Evolutionary conservation across 2,329 filamentous ascomycete genomes (phyloP), one percentile per base, ranked within the genome.

Genomic region (Fusarium solani-melongenae): DNA sequence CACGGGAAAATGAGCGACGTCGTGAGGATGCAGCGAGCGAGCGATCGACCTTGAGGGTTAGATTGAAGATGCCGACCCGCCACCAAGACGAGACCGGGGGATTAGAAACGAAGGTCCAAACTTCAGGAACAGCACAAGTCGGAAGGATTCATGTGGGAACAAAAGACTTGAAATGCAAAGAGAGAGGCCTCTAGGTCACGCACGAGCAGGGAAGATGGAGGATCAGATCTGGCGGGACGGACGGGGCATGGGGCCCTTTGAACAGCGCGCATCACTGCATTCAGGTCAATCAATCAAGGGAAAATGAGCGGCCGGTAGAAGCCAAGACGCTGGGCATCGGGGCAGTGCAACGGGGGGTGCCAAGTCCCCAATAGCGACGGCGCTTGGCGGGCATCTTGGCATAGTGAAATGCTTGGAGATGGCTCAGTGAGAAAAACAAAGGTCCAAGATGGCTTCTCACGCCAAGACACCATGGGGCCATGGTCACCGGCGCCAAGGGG

Each of bases 251-350:
- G 66, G 69, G 55, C n/a, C 62, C 66, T 62, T 62, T 44, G 53
- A 58, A 70, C 31, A 20, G n/a, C 56, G 12, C 39, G 39, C 39
- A 44, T 44, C 39, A 44, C 46, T 27, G 22, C 14, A 24, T 4
- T 20, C 22, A 51, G 64, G 39, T n/a, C 14, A 36, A 51, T 57
- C 24, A 44, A 61, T 60, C 67, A 24, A 46, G 34, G 55, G 60
- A 38, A 64, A 58, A 51, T 51, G 24, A 29, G 46, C 46, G 46
- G 63, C 64, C 63, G 66, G 64, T 51, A 55, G 59, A 34, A 77
- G 76, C 74, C 71, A 75, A 78, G 70, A 22, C 49, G 69, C 74
- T 77, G 64, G 76, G 74, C 74, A 74, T 68, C 69, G 70, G 63
- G 76, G 76, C 76, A 71, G 76, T 78, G 76, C 76, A 77, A 41